Evolutionary conservation across 73 alveolate species (phyloP).

Genomic region (Uronychia binucleata): DNA sequence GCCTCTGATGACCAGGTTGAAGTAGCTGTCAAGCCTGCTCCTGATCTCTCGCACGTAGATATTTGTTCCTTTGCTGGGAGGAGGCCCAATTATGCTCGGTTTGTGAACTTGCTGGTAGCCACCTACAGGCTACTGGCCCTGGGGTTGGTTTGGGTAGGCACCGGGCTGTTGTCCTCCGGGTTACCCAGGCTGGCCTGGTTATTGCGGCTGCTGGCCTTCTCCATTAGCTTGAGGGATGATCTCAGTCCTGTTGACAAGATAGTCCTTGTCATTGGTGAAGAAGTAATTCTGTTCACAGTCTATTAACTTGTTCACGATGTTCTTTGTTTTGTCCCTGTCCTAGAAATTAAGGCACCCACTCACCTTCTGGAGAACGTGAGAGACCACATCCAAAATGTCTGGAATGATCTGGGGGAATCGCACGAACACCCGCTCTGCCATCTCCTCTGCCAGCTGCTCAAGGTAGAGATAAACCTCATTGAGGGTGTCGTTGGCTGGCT

Average conservation of each 20-base stretch:
- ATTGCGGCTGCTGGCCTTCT: conserved; percentile 5
- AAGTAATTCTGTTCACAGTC: conserved; percentile 68
- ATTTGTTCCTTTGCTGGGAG: conserved; percentile 26
- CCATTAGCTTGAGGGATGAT: conserved; percentile 36
- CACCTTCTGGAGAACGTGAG: conserved; percentile 30
- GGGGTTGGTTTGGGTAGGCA: conserved; percentile 26
- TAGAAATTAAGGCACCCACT: conserved; percentile 40
- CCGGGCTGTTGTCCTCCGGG: no score
- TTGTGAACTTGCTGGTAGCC: conserved; percentile 28
- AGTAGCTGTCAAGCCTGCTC: conserved; percentile 88
- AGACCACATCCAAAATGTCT: conserved; percentile 48
- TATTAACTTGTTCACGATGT: conserved; percentile 31
- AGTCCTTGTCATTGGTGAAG: conserved; percentile 69
- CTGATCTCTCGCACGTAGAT: conserved; percentile 88
- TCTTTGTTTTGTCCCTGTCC: conserved; percentile 44
- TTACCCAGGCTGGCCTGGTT: conserved; percentile 33
- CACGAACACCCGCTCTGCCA: conserved; percentile 60
- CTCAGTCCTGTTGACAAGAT: conserved; percentile 46
- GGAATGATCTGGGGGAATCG: conserved; percentile 79
- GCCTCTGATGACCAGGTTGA: conserved; percentile 86
- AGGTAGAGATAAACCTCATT: conserved; percentile 63
- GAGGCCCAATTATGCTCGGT: conserved; percentile 10
- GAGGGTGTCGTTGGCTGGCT: conserved; percentile 77
- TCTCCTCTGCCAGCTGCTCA: conserved; percentile 64
- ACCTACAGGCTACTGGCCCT: conserved; percentile 26